Evolutionary conservation across 1,139 yeast genomes (phyloP).

Genomic region (Taphrina communis): DNA sequence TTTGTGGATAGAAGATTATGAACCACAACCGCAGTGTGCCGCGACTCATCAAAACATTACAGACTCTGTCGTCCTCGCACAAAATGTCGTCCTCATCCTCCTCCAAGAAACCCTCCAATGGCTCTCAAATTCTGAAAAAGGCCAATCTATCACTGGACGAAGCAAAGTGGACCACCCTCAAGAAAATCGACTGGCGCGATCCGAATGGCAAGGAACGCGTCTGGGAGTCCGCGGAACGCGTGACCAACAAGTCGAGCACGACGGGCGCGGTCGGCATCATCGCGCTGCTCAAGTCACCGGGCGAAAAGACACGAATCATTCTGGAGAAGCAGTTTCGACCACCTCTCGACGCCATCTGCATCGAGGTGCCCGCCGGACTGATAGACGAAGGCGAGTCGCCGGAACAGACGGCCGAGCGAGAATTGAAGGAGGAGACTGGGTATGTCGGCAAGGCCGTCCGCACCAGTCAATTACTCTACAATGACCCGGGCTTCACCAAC

Average conservation of each 20-base stretch:
- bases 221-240: conserved; percentile 44
- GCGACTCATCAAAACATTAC: not conserved
- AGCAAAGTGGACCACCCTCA: conserved; percentile 42
- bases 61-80: not conserved
- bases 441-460: conserved; percentile 68
- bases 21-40: not conserved
- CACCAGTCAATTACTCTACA: conserved; percentile 65
- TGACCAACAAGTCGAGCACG: conserved; percentile 33
- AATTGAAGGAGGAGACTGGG: conserved; percentile 90
- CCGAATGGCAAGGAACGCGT: conserved; percentile 38
- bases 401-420: conserved; percentile 82
- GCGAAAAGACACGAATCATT: conserved; percentile 32
- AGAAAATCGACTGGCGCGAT: conserved; percentile 42
- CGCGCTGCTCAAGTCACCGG: conserved; percentile 40
- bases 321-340: conserved; percentile 43
- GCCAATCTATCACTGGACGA: conserved; percentile 32
- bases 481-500: conserved; percentile 91
- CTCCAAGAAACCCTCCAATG: conserved; percentile 27
- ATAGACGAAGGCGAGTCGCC: conserved; percentile 82
- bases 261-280: conserved; percentile 43
- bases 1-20: not conserved
- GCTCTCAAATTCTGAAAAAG: conserved; percentile 38
- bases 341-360: conserved; percentile 48
- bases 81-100: not conserved
- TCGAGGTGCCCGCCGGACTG: conserved; percentile 94